Base-by-base conservation (phyloP, 1,284 basidiomycete species). In the Leucoagaricus sp. region DNA sequence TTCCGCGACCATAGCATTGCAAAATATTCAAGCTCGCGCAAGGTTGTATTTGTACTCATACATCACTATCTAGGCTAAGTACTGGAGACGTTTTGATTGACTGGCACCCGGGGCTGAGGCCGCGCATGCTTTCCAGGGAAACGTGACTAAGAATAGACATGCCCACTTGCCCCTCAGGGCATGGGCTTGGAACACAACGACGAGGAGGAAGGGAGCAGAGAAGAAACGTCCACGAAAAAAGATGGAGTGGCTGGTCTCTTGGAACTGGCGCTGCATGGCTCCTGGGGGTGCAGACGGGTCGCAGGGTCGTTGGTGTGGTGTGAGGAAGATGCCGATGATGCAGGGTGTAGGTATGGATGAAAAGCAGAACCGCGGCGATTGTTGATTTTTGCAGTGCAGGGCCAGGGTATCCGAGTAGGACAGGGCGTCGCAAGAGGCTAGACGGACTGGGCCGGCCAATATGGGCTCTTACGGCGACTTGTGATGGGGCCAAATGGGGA, bases 351-450 rank as follows among this genome's bases (percentile, higher is more conserved):
- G 13, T 23, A 23, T 19, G 38, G 26, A 15, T 15, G 31, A 25
- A 26, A 51, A 13, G 23, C 10, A 17, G 13, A 31, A 29, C 23
- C 31, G 41, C 41, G 48, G 48, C 29, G 47, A 56, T 56, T 28
- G 40, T 34, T 19, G 19, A 17, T 42, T 10, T 17, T 56, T 15
- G n/a, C 15, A 9, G 12, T 33, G 41, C 46, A 55, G 53, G 53
- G 54, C 31, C 54, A 50, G 47, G 17, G 52, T 50, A 48, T 50
- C 42, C 48, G 48, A 44, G 54, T 29, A 49, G 42, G 54, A 56
- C 12, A 36, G 19, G 23, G 34, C 36, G 13, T 10, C 15, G 23
- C 38, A 10, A 31, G 38, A 23, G 40, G 19, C 42, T 21, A 45
- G 45, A 21, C 28, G 45, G 53, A 33, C 53, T 4, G 38, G 9